Evolutionary conservation across 2,329 filamentous ascomycete genomes (phyloP).

Genomic region (Trichoderma arundinaceum): DNA sequence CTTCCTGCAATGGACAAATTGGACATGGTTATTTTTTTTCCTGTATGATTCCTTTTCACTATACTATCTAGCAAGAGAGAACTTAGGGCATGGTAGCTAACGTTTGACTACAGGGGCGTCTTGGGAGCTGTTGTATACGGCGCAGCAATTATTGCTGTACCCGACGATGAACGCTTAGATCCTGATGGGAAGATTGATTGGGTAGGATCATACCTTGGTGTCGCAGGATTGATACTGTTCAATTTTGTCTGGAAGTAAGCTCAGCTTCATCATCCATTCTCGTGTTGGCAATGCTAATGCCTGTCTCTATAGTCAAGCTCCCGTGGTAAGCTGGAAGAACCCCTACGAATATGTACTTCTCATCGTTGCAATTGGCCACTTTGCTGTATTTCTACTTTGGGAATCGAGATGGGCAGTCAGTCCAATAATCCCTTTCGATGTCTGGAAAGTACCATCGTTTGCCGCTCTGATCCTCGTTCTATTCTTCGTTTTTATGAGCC

Average conservation of each 20-base stretch:
- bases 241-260: conserved; percentile 14
- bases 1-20: neutral
- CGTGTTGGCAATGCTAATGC: neutral
- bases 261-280: too few species aligned
- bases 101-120: neutral
- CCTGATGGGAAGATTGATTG: conserved; percentile 2
- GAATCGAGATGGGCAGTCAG: neutral
- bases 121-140: conserved; percentile 1
- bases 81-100: neutral
- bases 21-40: conserved; percentile 2
- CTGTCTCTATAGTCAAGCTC: neutral
- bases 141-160: neutral
- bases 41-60: neutral
- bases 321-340: neutral
- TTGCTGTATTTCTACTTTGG: conserved; percentile 7
- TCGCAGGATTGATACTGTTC: neutral
- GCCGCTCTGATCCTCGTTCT: neutral
- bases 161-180: neutral
- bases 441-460: conserved; percentile 1
- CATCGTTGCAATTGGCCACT: conserved; percentile 2
- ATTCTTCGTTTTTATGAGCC: conserved; percentile 8
- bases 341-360: conserved; percentile 8
- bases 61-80: fast-evolving
- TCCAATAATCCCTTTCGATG: conserved; percentile 2
- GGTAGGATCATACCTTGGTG: neutral